Evolutionary conservation across 768 basidiomycete genomes (phyloP).

Genomic region (Boletus edulis): DNA sequence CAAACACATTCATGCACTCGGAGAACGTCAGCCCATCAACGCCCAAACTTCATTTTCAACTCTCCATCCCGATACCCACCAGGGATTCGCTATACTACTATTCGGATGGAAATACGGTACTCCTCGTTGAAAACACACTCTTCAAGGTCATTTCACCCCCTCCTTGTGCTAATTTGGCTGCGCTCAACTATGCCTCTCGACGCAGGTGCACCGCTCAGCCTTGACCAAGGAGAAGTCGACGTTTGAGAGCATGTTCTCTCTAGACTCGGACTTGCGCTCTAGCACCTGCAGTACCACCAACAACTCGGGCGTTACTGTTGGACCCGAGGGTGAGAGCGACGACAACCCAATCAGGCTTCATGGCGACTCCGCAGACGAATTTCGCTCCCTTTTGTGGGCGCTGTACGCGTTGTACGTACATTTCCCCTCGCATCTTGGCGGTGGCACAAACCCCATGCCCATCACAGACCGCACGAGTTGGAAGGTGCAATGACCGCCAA

Average conservation of each 20-base stretch:
- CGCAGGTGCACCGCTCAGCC: constrained; percentile 39
- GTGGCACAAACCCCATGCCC: constrained; percentile 1
- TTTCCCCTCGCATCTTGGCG: not conserved
- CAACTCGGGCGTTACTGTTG: constrained; percentile 27
- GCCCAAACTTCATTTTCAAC: constrained; percentile 32
- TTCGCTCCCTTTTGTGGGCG: constrained; percentile 53
- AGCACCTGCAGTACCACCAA: constrained; percentile 9
- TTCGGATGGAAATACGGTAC: constrained; percentile 38
- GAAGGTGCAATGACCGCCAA: constrained; percentile 42
- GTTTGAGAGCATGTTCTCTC: constrained; percentile 47
- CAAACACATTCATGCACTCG: constrained; percentile 34
- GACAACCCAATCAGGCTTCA: constrained; percentile 48
- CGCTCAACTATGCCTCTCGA: constrained; percentile 19
- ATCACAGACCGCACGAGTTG: constrained; percentile 43
- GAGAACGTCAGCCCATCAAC: constrained; percentile 30
- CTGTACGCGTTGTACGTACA: constrained; percentile 49
- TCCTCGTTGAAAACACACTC: constrained; percentile 43
- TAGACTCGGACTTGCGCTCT: constrained; percentile 36
- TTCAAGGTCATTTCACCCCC: constrained; percentile 43
- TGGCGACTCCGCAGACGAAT: constrained; percentile 47
- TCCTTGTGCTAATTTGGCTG: constrained; percentile 10
- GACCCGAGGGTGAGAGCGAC: constrained; percentile 48
- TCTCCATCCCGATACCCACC: constrained; percentile 33
- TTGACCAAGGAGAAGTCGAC: constrained; percentile 45
- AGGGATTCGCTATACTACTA: constrained; percentile 42